Percentiles rank a stretch among this genome's conserved stretches.
Evolutionary conservation across 192 early-diverging fungal species (phyloP).

Genomic region (Phycomyces nitens): DNA sequence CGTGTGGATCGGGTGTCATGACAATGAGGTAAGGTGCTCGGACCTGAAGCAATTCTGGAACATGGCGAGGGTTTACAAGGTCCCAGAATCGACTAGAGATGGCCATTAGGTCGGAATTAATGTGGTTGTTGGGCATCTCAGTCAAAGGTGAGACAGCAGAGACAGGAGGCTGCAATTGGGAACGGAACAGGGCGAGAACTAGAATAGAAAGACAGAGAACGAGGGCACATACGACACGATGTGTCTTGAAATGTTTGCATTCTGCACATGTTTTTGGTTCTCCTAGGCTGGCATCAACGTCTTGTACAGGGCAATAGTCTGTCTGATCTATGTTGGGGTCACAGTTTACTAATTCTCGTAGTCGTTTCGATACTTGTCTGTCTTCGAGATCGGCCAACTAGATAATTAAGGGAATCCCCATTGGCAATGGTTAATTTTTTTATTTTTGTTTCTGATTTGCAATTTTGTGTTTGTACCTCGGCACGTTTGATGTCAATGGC

Average conservation of each 20-base stretch:
- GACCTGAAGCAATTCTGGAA: slow-evolving; percentile 10
- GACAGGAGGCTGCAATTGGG: neutral
- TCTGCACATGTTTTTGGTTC: slow-evolving; percentile 9
- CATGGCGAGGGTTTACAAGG: slow-evolving; percentile 19
- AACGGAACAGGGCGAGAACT: neutral
- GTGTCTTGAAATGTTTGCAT: slow-evolving; percentile 22
- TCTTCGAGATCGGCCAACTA: slow-evolving; percentile 31
- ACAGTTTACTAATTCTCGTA: neutral
- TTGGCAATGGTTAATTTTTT: too few relatives aligned
- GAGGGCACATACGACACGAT: slow-evolving; percentile 17
- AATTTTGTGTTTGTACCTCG: slow-evolving; percentile 58
- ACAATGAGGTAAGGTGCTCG: slow-evolving; percentile 13
- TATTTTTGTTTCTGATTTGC: too few relatives aligned
- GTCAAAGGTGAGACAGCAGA: neutral
- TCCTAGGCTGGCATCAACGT: neutral
- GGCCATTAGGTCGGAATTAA: neutral
- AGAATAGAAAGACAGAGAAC: slow-evolving; percentile 1
- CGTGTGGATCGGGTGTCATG: neutral
- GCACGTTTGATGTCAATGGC: slow-evolving; percentile 76
- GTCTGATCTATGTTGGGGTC: slow-evolving; percentile 6
- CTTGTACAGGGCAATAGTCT: neutral
- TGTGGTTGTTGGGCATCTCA: neutral
- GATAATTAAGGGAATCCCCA: too few relatives aligned
- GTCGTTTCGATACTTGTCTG: slow-evolving; percentile 5
- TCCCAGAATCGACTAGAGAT: slow-evolving; percentile 18